A percentile compares a stretch with the other conserved stretches of the same genome.
These are phyloP conservation scores for Beauveria sp. DNA, from an alignment of 2,329 filamentous ascomycete species.

Conservation along the genomic window DNA sequence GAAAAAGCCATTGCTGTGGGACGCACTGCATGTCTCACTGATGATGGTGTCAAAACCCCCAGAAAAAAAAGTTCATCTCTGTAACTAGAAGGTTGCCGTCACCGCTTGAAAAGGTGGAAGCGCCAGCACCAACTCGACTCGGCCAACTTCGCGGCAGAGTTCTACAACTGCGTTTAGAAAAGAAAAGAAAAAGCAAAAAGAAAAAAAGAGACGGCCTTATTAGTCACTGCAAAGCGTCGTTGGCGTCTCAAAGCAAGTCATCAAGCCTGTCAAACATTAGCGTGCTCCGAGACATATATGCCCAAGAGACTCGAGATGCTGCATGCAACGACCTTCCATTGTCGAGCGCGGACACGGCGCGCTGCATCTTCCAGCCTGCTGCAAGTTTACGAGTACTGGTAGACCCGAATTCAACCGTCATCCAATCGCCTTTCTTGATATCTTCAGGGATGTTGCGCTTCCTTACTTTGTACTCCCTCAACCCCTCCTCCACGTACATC, in stretches of 20 bases:
- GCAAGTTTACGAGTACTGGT: not conserved
- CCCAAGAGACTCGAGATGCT: not conserved
- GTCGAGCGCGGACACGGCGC: not conserved
- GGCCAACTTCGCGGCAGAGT: not conserved
- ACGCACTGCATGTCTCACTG: not conserved
- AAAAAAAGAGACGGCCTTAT: not conserved
- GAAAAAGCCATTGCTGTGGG: not conserved
- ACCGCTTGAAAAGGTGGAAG: not conserved
- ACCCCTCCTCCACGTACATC: not conserved
- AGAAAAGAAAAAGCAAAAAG: too few species aligned
- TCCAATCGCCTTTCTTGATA: not conserved
- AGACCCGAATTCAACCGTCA: not conserved
- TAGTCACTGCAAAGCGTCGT: not conserved
- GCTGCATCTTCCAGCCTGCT: not conserved
- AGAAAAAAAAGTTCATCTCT: not conserved
- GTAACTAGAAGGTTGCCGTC: not conserved
- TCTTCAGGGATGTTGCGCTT: not conserved
- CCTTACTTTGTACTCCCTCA: not conserved
- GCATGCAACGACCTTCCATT: not conserved
- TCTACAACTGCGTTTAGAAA: too few species aligned
- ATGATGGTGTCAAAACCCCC: not conserved
- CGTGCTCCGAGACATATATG: not conserved
- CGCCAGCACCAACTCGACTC: not conserved
- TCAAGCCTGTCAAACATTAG: not conserved
- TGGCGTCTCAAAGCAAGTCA: not conserved